Base-by-base conservation (phyloP, 2,329 filamentous ascomycete genomes). In the Calonectria pauciramosa region DNA sequence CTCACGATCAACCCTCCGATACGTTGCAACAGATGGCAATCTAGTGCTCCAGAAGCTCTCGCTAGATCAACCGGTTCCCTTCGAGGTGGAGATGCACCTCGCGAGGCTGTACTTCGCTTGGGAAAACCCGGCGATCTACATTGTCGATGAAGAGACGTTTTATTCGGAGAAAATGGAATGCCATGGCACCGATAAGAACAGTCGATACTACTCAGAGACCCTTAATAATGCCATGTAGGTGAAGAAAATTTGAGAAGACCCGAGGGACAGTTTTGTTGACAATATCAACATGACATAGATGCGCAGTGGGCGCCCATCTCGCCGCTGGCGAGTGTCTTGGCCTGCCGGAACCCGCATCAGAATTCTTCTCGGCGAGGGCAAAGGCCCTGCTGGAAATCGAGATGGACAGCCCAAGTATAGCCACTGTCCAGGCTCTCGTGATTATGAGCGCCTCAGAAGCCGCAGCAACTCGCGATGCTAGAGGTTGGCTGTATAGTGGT, bases 401-500 rank as follows among this genome's bases (percentile, higher is more conserved):
- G 28, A 72, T 80, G 47, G 78, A 80, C 28, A 77, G 73, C 3
- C 79, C 79, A 5, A 75, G 72, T 1, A 74, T 80, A 2, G 77
- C 77, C 0, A 80, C 79, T 1, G 73, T 80, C 2, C 78, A 80
- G 26, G 76, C 79, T 1, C 74, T 80, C 11, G 76, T 77, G 1
- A 72, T 79, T 1, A 74, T 80, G 54, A 80, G 79, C 63, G 77
- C 75, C 5, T 74, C 72, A 1, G 79, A 80, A 44, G 75, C 76
- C 13, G 77, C 75, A 3, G 72, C 72, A 3, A 80, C 78, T 0
- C 54, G 78, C 0, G 78, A 80, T 32, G 76, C 79, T 2, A 74
- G 79, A 11, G 78, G 79, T 16, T 80, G 79, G 76, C 56, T 80
- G 5, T 80, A 80, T 26, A 80, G 79, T 36, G 79, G 79, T 77